These are phyloP conservation scores for Teunomyces aglyptinius DNA, from an alignment of 805 yeast genomes.

Conservation along the genomic window DNA sequence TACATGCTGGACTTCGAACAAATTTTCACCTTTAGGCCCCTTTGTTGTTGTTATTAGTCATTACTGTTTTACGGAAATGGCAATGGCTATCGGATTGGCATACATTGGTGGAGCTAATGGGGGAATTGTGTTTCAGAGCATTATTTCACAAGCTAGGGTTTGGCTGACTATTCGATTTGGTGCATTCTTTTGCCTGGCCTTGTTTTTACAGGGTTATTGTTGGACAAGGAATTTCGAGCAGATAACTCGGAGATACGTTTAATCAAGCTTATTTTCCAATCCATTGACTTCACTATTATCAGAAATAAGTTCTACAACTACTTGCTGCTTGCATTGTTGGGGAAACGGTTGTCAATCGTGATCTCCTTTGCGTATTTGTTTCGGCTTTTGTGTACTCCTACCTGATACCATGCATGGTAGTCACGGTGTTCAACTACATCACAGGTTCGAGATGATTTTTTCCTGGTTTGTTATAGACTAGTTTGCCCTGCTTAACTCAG, in stretches of 20 bases:
- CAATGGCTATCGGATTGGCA: constrained; percentile 25
- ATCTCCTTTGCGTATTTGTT: constrained; percentile 22
- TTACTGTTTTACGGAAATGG: constrained; percentile 24
- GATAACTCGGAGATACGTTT: constrained; percentile 1
- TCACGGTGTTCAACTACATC: constrained; percentile 23
- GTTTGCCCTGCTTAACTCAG: constrained; percentile 24
- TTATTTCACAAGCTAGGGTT: constrained; percentile 28
- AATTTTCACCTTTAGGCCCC: constrained; percentile 25
- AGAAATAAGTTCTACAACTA: constrained; percentile 20
- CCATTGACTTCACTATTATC: constrained; percentile 25
- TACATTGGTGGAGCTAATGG: constrained; percentile 34
- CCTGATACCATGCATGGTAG: constrained; percentile 17
- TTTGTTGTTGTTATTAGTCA: constrained; percentile 24
- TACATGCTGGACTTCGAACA: constrained; percentile 24
- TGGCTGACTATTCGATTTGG: constrained; percentile 30
- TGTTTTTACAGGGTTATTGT: constrained; percentile 14
- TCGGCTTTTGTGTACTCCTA: constrained; percentile 21
- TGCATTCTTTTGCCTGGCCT: constrained; percentile 19
- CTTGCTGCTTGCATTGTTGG: constrained; percentile 24
- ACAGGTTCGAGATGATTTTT: constrained; percentile 28
- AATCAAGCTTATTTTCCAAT: constrained; percentile 16
- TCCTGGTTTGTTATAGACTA: constrained; percentile 25
- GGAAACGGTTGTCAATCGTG: constrained; percentile 30
- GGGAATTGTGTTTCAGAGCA: constrained; percentile 21
- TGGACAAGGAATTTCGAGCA: constrained; percentile 12